These are phyloP conservation scores for Phytophthora fragariaefolia DNA, from an alignment of 352 stramenopile species.

Conservation along the genomic window DNA sequence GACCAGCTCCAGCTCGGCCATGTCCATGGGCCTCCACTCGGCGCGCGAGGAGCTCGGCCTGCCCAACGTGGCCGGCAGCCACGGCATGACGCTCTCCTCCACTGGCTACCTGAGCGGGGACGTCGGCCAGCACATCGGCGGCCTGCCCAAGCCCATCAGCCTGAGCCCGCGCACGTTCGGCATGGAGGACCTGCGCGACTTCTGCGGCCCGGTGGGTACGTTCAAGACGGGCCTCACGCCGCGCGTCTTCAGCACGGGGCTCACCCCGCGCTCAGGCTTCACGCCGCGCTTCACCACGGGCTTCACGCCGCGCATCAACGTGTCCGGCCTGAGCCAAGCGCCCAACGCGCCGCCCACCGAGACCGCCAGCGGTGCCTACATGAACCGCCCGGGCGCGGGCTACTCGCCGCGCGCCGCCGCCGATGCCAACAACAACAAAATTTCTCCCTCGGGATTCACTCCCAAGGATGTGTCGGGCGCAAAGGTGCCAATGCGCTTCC, in stretches of 20 bases:
- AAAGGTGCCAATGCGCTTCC: conserved; percentile 81
- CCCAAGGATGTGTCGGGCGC: conserved; percentile 78
- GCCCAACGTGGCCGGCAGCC: conserved; percentile 50
- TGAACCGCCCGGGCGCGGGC: conserved; percentile 46
- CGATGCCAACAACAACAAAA: conserved; percentile 62
- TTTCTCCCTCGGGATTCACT: conserved; percentile 80
- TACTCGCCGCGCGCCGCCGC: conserved; percentile 64
- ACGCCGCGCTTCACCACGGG: conserved; percentile 82
- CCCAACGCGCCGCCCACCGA: conserved; percentile 47
- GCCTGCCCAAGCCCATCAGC: conserved; percentile 72
- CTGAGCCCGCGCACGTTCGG: conserved; percentile 82
- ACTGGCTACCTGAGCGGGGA: conserved; percentile 46
- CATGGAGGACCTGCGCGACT: conserved; percentile 88
- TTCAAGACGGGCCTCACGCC: conserved; percentile 88
- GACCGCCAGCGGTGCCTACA: conserved; percentile 49
- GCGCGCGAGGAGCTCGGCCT: conserved; percentile 75
- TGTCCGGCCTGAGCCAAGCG: conserved; percentile 49
- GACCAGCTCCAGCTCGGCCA: conserved; percentile 36
- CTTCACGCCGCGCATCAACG: conserved; percentile 77
- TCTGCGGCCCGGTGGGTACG: conserved; percentile 74
- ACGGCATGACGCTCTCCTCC: conserved; percentile 41
- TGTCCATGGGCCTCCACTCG: conserved; percentile 79
- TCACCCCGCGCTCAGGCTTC: conserved; percentile 84
- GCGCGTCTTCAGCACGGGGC: conserved; percentile 79
- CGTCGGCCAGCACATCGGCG: conserved; percentile 36